Conservation (phyloP, 805 yeast species). For the Komagataella pseudopastoris region DNA sequence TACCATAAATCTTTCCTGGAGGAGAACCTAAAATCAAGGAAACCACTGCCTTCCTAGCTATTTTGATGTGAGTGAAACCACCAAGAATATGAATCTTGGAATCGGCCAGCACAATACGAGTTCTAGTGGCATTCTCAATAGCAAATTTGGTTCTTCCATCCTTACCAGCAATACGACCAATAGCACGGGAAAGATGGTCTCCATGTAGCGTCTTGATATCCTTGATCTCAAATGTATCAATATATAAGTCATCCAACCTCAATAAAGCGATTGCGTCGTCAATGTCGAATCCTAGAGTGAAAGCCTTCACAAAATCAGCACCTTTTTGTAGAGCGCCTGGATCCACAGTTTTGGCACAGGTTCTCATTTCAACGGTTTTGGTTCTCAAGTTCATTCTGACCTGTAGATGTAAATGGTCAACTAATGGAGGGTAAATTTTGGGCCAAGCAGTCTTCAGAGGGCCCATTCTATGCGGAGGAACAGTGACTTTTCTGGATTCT, state of each 20-base stretch:
- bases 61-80: slow-evolving; percentile 91
- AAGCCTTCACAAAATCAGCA: slow-evolving; percentile 92
- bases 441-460: slow-evolving; percentile 88
- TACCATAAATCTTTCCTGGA: slow-evolving; percentile 97
- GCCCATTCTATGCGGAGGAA: slow-evolving; percentile 95
- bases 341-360: slow-evolving; percentile 75
- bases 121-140: slow-evolving; percentile 95
- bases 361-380: slow-evolving; percentile 79
- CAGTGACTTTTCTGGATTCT: slow-evolving; percentile 80
- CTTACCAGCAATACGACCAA: slow-evolving; percentile 99
- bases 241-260: slow-evolving; percentile 89
- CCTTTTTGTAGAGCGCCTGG: slow-evolving; percentile 95
- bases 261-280: slow-evolving; percentile 94
- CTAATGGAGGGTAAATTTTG: slow-evolving; percentile 90
- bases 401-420: slow-evolving; percentile 87
- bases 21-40: slow-evolving; percentile 93
- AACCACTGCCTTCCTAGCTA: slow-evolving; percentile 97
- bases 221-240: slow-evolving; percentile 92
- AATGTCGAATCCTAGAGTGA: slow-evolving; percentile 89
- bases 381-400: slow-evolving; percentile 89
- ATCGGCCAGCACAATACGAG: slow-evolving; percentile 95
- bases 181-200: slow-evolving; percentile 95
- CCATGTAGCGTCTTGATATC: slow-evolving; percentile 94
- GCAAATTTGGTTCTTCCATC: slow-evolving; percentile 99
- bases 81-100: slow-evolving; percentile 93